Base-by-base conservation (phyloP, 2,329 filamentous ascomycete genomes). In the Ascochyta clinopodiicola region DNA sequence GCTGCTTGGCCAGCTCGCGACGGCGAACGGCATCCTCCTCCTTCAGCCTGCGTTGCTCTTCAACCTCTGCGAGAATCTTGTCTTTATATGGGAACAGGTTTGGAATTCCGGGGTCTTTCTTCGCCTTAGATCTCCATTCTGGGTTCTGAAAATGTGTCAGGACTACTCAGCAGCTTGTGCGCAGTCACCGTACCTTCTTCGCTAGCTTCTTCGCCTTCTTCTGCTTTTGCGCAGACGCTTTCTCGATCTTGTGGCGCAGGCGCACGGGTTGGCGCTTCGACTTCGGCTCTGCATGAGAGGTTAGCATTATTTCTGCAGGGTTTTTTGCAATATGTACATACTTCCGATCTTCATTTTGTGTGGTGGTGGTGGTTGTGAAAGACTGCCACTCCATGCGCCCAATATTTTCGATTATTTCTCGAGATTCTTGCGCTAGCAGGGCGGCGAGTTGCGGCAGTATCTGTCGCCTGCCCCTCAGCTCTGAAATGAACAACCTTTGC, bases 71-170 rank as follows among this genome's bases (percentile, higher is more conserved):
- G 31, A 99, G 84, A 25, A 99, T 85, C 82, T 90, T 93, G 76
- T 97, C 93, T 81, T 99, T 99, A 83, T 95, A 97, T 0, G 95
- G 95, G 80, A 97, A 99, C 32, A 97, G 80, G 73, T 98, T 99
- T 36, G 95, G 95, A 60, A 99, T 97, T 44, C 95, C 95, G 22
- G 94, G 95, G 70, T 99, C 95, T 81, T 98, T 99, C 86, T 97
- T 98, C 66, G 96, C 76, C 76, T 92, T 91, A 56, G 92, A 93
- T 67, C 90, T 87, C 92, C 95, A 98, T 91, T 96, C 87, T 31
- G 95, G 94, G 77, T 97, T 96, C 86, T 86, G 60, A 4, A 37
- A 4, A 2, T n/a, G 2, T 19, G 56, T 77, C n/a, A 76, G 64
- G 24, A 35, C 13, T 27, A 22, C 22, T 32, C 12, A 2, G 22